Base-by-base conservation (phyloP, 768 basidiomycete genomes). In the Lyophyllum shimeji region DNA sequence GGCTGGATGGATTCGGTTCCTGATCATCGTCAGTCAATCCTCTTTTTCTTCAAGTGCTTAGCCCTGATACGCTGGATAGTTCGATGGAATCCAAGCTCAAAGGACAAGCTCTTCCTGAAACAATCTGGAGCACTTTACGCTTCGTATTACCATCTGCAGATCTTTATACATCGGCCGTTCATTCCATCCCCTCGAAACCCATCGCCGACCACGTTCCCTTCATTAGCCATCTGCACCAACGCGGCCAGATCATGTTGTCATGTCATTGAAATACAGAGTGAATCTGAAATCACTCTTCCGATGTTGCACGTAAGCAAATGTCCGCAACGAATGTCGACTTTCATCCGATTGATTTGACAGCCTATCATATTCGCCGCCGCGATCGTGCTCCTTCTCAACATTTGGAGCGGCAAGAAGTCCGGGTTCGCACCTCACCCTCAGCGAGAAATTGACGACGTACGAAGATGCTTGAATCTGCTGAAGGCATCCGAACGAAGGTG, bases 191-290 rank as follows among this genome's bases (percentile, higher is more conserved):
- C 83, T 2, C 72, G 78, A 44, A 83, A 83, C 53, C 77, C 69
- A 9, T 60, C 62, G 8, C 66, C 71, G 5, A 57, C 68, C 1
- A 65, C 69, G 0, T 78, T 86, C 48, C 85, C 87, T 73, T 64
- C 90, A 0, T 74, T 93, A 29, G 89, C 89, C 0, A 93, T 94
- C 51, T 93, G 91, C 67, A 84, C 87, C n/a, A 93, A 93, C 57
- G 85, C 93, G 0, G 89, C 93, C 1, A 77, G 90, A 7, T 90
- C 89, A 1, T 86, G 82, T 56, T 82, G 81, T 37, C 89, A 87
- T 64, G 79, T 94, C 25, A 68, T 89, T 18, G 89, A 92, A 70
- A 58, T 71, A 50, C 73, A 75, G 58, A 71, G 76, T 46, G 69
- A 64, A 55, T 67, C 73, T 11, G 65, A 69, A 4, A 56, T 74